Evolutionary conservation across 768 basidiomycete genomes (phyloP).

Genomic region (Amanita exitialis): DNA sequence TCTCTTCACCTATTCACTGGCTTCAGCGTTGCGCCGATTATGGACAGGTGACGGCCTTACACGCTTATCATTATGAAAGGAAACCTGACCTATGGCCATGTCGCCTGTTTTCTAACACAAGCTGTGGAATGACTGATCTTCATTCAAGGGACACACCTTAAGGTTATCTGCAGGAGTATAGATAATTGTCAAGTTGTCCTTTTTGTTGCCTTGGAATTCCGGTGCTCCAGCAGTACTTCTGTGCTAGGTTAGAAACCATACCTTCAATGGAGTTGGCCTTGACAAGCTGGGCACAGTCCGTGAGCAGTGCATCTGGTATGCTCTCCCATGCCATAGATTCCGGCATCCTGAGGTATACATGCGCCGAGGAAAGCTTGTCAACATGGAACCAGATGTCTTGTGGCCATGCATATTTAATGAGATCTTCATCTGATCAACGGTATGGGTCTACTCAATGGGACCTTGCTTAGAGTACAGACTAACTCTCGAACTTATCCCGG

Average conservation of each 20-base stretch:
- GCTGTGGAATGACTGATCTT: neutral
- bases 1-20: slow-evolving; percentile 57
- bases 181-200: slow-evolving; percentile 86
- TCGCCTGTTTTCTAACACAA: slow-evolving; percentile 82
- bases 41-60: slow-evolving; percentile 25
- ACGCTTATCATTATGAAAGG: slow-evolving; percentile 86
- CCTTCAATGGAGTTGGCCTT: slow-evolving; percentile 98
- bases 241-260: slow-evolving; percentile 15
- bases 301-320: slow-evolving; percentile 71
- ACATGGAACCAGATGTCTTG: slow-evolving; percentile 95
- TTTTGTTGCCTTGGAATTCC: slow-evolving; percentile 76
- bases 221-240: neutral
- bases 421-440: slow-evolving; percentile 71
- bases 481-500: slow-evolving; percentile 93
- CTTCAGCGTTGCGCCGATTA: neutral
- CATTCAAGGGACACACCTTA: slow-evolving; percentile 45
- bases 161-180: slow-evolving; percentile 91
- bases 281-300: slow-evolving; percentile 89
- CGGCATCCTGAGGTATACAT: slow-evolving; percentile 91
- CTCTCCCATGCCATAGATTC: slow-evolving; percentile 77
- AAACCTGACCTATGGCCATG: slow-evolving; percentile 95
- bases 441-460: neutral
- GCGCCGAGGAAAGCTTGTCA: slow-evolving; percentile 93
- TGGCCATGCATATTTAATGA: slow-evolving; percentile 88
- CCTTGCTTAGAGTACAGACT: slow-evolving; percentile 17